A percentile compares a stretch with the other conserved stretches of the same genome.
Conservation (phyloP, 495 filamentous ascomycete genomes). For the Penicillium pulvis region DNA sequence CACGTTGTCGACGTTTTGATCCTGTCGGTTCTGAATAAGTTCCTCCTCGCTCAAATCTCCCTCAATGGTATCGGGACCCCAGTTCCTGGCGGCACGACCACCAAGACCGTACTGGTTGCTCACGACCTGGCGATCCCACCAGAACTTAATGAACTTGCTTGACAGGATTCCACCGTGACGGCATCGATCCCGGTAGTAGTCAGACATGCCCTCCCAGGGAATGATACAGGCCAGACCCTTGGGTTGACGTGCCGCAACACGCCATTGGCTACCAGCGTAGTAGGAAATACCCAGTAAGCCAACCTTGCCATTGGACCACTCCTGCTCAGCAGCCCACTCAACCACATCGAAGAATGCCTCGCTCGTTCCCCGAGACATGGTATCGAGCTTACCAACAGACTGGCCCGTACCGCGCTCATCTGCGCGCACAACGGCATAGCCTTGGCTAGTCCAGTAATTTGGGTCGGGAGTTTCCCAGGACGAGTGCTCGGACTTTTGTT, state of each 20-base stretch:
- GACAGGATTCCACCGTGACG: slow-evolving; percentile 67
- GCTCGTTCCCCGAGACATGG: slow-evolving; percentile 59
- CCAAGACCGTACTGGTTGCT: slow-evolving; percentile 63
- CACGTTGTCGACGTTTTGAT: slow-evolving; percentile 62
- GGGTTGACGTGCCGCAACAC: slow-evolving; percentile 60
- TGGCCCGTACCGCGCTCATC: slow-evolving; percentile 63
- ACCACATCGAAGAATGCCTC: slow-evolving; percentile 64
- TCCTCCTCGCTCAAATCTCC: slow-evolving; percentile 59
- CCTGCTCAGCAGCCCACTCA: slow-evolving; percentile 63
- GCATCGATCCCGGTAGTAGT: slow-evolving; percentile 65
- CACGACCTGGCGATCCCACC: slow-evolving; percentile 66
- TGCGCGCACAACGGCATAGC: slow-evolving; percentile 61
- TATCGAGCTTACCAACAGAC: slow-evolving; percentile 58
- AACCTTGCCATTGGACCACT: slow-evolving; percentile 63
- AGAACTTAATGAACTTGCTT: slow-evolving; percentile 62
- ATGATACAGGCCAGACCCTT: slow-evolving; percentile 61
- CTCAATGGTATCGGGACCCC: slow-evolving; percentile 60
- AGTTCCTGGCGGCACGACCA: slow-evolving; percentile 35
- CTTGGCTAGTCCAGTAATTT: slow-evolving; percentile 61
- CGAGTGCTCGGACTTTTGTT: slow-evolving; percentile 54
- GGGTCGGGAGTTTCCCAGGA: slow-evolving; percentile 69
- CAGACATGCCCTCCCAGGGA: slow-evolving; percentile 71
- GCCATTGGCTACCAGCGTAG: slow-evolving; percentile 65
- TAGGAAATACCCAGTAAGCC: slow-evolving; percentile 64
- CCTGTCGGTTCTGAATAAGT: slow-evolving; percentile 59